Evolutionary conservation across 768 basidiomycete species (phyloP), one percentile per base, ranked within the genome.

Genomic region (Terana coerulea): DNA sequence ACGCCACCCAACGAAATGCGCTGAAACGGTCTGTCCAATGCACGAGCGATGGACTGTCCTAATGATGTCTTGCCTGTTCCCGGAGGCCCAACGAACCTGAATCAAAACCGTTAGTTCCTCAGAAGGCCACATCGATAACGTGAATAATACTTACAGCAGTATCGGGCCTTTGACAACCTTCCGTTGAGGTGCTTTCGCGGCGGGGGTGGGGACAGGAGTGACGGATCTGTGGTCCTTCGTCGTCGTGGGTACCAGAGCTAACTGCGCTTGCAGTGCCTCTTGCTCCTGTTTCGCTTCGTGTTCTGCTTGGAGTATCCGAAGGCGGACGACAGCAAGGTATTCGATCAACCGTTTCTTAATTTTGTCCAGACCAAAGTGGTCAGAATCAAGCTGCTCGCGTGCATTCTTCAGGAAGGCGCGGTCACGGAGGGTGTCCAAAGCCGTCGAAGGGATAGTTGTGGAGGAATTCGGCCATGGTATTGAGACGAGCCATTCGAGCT

Each of bases 1-100:
- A 97, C 91, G 26, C 95, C 94, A 10, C 94, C 94, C 0, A 97
- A 77, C 1, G 91, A 87, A 56, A 97, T 94, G 10, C 94, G 83
- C 60, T 95, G 88, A 77, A 95, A 97, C 2, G 92, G 91, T 37
- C 93, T 73, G 22, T 78, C 76, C 8, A 97, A 76, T 0, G 91
- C 86, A 35, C 83, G 83, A 3, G 94, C 94, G 25, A 98, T 80
- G 0, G 88, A 91, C 58, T 88, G 86, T 0, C 94, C 94, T 1
- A 98, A 81, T 1, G 90, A 92, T 0, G 93, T 97, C 69, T 95
- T 95, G 29, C 91, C 93, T 0, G 85, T 88, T 2, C 93, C 93
- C 0, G 94, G 93, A 9, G 94, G 93, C 9, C 93, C 94, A 29
- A 91, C 88, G 49, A 94, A 88, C 59, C 88, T 85, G 59, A 7